These are phyloP conservation scores for Friedmanniomyces simplex DNA, from an alignment of 495 filamentous ascomycete species.

Conservation along the genomic window DNA sequence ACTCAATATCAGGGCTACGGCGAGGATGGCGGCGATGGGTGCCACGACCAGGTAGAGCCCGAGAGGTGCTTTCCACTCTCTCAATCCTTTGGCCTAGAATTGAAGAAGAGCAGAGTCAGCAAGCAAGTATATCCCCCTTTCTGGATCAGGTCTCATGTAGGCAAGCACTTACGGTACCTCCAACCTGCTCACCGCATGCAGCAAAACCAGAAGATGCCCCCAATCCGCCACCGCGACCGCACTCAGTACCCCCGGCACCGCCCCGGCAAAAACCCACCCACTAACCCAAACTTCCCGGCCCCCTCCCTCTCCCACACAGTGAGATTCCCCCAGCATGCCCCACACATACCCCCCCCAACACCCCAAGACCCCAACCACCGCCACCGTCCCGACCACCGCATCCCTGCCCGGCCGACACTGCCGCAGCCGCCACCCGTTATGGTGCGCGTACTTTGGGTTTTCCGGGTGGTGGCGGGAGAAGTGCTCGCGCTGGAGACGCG, in stretches of 20 bases:
- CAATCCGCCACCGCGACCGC: neutral
- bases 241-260: neutral
- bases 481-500: neutral
- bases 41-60: neutral
- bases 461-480: neutral
- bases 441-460: neutral
- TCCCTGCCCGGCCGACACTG: no score
- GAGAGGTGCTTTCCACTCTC: neutral
- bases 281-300: neutral
- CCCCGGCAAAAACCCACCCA: neutral
- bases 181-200: neutral
- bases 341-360: neutral
- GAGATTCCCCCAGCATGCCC: no score
- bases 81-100: neutral
- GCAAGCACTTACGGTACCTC: neutral
- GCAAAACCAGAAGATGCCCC: neutral
- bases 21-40: neutral
- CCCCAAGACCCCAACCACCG: neutral
- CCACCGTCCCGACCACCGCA: neutral
- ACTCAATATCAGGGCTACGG: neutral
- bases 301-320: neutral
- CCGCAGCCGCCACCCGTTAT: neutral
- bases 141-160: neutral
- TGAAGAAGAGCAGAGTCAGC: neutral
- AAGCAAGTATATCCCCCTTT: neutral